Percentiles rank a stretch among this genome's conserved stretches.
phyloP scores from a whole-genome alignment of 163 green algal genomes.

The Trebouxiophyceae sp. region DNA sequence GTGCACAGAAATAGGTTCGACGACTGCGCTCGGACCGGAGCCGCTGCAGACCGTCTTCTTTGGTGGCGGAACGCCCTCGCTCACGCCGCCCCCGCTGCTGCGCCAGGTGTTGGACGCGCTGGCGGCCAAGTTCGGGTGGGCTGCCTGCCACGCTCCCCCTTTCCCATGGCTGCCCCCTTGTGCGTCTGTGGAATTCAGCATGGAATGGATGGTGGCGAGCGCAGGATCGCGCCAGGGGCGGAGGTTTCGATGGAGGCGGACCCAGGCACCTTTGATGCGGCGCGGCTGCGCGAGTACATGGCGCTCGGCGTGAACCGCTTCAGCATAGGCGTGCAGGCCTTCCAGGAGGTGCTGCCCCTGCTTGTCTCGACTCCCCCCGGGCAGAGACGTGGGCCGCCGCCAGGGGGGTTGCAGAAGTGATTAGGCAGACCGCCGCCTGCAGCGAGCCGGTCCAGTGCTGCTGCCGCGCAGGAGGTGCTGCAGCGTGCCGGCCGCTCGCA shows the following conservation, averaged over 20 bases:
- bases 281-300: constrained; percentile 59
- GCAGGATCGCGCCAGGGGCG: constrained; percentile 37
- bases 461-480: constrained; percentile 67
- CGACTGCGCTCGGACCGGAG: constrained; percentile 4
- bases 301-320: constrained; percentile 71
- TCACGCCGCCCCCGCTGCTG: constrained; percentile 68
- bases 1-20: constrained; percentile 58
- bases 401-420: too few relatives aligned
- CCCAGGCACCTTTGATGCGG: constrained; percentile 80
- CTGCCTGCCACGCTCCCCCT: too few relatives aligned
- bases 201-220: not conserved
- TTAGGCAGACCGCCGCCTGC: too few relatives aligned
- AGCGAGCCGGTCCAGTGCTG: too few relatives aligned
- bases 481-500: constrained; percentile 76
- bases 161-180: not conserved
- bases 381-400: too few relatives aligned
- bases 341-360: constrained; percentile 58
- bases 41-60: constrained; percentile 86
- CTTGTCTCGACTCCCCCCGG: too few relatives aligned
- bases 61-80: constrained; percentile 87
- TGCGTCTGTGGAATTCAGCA: not conserved
- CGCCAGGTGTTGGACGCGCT: constrained; percentile 54
- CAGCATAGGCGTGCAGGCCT: constrained; percentile 75
- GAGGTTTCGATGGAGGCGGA: constrained; percentile 92
- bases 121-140: constrained; percentile 21